Conservation (phyloP, 208 protist species). For the Acanthamoeba triangularis region DNA sequence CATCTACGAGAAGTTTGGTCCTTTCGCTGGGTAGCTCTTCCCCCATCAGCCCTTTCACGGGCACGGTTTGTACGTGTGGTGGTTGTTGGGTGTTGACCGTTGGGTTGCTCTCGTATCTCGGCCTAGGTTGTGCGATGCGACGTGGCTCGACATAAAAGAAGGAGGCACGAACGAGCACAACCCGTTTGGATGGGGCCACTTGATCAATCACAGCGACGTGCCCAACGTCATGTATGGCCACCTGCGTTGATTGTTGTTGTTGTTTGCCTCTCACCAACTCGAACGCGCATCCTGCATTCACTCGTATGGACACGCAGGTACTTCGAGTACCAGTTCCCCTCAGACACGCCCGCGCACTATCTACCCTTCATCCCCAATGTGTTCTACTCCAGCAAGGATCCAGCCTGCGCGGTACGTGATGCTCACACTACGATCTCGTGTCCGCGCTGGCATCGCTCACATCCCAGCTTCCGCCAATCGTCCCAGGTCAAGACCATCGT, state of each 20-base stretch:
- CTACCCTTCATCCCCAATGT: constrained; percentile 9
- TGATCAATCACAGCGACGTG: constrained; percentile 50
- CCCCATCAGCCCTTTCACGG: background rate
- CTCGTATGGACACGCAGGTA: background rate
- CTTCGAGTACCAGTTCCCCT: constrained; percentile 42
- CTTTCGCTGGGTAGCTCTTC: background rate
- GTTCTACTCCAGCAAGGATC: constrained; percentile 38
- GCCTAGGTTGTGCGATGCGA: constrained; percentile 4
- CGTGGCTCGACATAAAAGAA: constrained; percentile 22
- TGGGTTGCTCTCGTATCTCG: background rate
- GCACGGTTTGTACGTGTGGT: background rate
- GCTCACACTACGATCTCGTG: background rate
- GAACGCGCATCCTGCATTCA: background rate
- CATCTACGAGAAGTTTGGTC: constrained; percentile 58
- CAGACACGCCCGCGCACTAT: constrained; percentile 29
- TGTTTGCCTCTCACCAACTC: too few species aligned
- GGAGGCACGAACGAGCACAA: constrained; percentile 14
- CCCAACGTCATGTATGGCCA: constrained; percentile 57
- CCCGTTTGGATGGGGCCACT: constrained; percentile 36
- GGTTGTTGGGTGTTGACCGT: background rate
- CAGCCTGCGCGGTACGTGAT: background rate
- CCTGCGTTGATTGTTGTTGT: background rate
- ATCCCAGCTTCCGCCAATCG: background rate
- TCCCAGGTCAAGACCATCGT: constrained; percentile 59
- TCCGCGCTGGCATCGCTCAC: background rate